Base-by-base conservation (phyloP, 1,284 basidiomycete genomes). In the Filobasidium uniguttulatum region DNA sequence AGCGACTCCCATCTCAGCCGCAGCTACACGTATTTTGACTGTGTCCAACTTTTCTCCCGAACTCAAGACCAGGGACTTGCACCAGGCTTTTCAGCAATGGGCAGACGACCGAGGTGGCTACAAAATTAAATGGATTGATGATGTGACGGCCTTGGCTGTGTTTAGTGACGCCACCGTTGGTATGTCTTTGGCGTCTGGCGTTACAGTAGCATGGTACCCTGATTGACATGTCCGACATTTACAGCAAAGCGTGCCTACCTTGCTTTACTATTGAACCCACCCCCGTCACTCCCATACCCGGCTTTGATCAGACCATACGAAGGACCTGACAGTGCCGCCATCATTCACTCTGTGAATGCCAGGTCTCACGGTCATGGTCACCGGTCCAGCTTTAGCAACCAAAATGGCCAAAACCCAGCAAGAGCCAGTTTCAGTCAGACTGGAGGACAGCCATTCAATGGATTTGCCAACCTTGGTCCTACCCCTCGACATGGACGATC, bases 81-180 rank as follows among this genome's bases (percentile, higher is more conserved):
- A 96, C 64, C 68, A 77, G 47, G 83, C 89, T 35, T 96, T 98
- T 68, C 75, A 80, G 47, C 86, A 90, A 37, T 97, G 85, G 78
- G 90, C 96, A 61, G 77, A 74, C 54, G 75, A 81, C 41, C 80
- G 76, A 53, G 90, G 90, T 33, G 93, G 91, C 17, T 96, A 94
- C 75, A 88, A 90, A 75, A 94, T 99, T 70, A 98, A 98, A 69
- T 99, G 93, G 93, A 79, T 82, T 59, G 89, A 99, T 69, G 93
- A 99, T 69, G 90, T 86, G 41, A 91, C 85, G 63, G 85, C 93
- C 37, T 74, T 94, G 62, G 83, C 97, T 62, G 90, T 99, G 56
- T 99, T 99, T 67, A 78, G 80, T 36, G 75, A 77, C 56, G 65
- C 76, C 9, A 62, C 62, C 28, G 62, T 69, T 22, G 73, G 74